phyloP scores from a whole-genome alignment of 2,329 filamentous ascomycete genomes.

The Huntiella moniliformis region DNA sequence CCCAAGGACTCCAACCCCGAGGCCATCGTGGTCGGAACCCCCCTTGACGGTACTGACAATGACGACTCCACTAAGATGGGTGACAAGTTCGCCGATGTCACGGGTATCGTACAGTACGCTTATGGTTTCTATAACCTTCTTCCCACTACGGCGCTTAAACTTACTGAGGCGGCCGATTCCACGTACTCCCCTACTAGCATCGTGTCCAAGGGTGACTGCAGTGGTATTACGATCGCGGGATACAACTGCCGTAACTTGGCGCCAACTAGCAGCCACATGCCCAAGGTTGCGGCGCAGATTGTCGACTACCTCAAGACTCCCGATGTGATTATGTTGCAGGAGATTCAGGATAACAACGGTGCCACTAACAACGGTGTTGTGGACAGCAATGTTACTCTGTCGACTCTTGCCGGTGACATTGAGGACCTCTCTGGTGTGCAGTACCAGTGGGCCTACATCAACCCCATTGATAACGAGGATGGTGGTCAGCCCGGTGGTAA shows the following conservation, averaged over 20 bases:
- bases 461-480: conserved; percentile 39
- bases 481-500: conserved; percentile 53
- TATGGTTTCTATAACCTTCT: conserved; percentile 54
- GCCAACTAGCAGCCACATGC: conserved; percentile 34
- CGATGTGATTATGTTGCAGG: conserved; percentile 49
- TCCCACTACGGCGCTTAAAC: conserved; percentile 37
- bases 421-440: conserved; percentile 26
- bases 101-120: conserved; percentile 45
- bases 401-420: conserved; percentile 35
- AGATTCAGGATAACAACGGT: conserved; percentile 50
- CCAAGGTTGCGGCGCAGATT: conserved; percentile 44
- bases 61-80: conserved; percentile 41
- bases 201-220: conserved; percentile 35
- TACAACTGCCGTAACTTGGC: conserved; percentile 56
- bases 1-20: conserved; percentile 50
- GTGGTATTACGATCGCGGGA: conserved; percentile 41
- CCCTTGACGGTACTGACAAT: conserved; percentile 46
- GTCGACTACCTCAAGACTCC: conserved; percentile 43
- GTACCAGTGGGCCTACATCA: conserved; percentile 43
- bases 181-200: conserved; percentile 33
- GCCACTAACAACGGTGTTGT: conserved; percentile 38
- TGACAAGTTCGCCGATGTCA: conserved; percentile 45
- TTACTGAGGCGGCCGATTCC: conserved; percentile 26
- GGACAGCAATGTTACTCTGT: conserved; percentile 38
- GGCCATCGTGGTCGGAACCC: conserved; percentile 43